Evolutionary conservation across 345 rosid genomes (phyloP), one percentile per base, ranked within the genome.

Genomic region (Euphorbia lathyris): DNA sequence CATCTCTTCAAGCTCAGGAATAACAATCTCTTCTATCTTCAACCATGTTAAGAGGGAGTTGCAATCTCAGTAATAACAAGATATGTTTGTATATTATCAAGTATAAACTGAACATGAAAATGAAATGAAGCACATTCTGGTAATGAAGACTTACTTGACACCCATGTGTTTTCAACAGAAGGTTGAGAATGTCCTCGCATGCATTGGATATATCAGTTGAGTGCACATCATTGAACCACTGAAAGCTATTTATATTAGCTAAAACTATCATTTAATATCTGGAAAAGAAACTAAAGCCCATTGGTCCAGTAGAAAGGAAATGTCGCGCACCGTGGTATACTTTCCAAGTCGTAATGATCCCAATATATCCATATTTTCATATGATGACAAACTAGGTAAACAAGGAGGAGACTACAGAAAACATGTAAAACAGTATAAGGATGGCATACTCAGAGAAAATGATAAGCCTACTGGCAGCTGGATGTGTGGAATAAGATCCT

Each of bases 161-260:
- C 14, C 96, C 92, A 77, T 90, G 85, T 72, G 72, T 83, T 76
- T 80, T 85, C 16, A 84, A 80, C 34, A 92, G 80, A 73, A 75
- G 88, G 63, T 73, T 77, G 58, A 92, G 86, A 63, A 83, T 76
- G 70, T 92, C 86, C 81, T 86, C 96, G 69, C 97, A 92, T 75
- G 77, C 86, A 71, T 88, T 85, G 14, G 88, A 86, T 70, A 92
- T 83, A 32, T 88, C 96, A 74, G 83, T 85, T 34, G 96, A 84
- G 72, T 75, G 75, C 2, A 92, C 98, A 82, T 92, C 96, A 69
- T 90, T 86, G 82, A 90, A 92, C 98, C 96, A 92, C 96, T 92
- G 89, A 78, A 82, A 27, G 32, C n/a, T 14, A 77, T 58, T 57
- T 53, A 62, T 65, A 71, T 58, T 32, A 34, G 58, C 59, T 56